Evolutionary conservation across 2,329 filamentous ascomycete genomes (phyloP).

Genomic region (Cladosporium sp.): DNA sequence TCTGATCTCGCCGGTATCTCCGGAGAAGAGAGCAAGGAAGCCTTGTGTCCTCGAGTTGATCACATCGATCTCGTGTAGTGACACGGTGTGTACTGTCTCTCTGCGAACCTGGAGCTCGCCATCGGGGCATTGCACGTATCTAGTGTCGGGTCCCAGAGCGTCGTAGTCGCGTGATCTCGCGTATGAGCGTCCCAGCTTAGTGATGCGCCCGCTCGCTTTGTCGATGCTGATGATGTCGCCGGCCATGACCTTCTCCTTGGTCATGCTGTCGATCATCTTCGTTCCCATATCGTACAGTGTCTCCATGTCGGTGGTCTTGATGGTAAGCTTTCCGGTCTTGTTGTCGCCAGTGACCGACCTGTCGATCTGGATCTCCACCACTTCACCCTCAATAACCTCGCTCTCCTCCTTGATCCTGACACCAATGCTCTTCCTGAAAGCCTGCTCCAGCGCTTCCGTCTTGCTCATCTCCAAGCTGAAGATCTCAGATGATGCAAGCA

Average conservation of each 20-base stretch:
- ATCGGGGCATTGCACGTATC: conserved; percentile 96
- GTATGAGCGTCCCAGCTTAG: conserved; percentile 92
- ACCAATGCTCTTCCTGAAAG: conserved; percentile 98
- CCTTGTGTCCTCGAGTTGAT: conserved; percentile 99
- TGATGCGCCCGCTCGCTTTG: conserved; percentile 97
- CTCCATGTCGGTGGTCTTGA: conserved; percentile 99
- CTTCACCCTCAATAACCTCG: conserved; percentile 98
- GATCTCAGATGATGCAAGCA: conserved; percentile 92
- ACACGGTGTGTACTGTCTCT: conserved; percentile 95
- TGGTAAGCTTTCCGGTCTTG: conserved; percentile 98
- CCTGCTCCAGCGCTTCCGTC: conserved; percentile 95
- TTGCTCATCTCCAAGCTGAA: conserved; percentile 99
- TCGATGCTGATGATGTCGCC: conserved; percentile 98
- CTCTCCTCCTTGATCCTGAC: conserved; percentile 98
- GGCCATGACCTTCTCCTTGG: conserved; percentile 97
- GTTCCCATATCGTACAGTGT: conserved; percentile 99
- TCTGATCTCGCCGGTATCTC: conserved; percentile 95
- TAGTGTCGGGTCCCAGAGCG: conserved; percentile 97
- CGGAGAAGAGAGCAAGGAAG: conserved; percentile 94
- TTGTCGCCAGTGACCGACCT: conserved; percentile 91
- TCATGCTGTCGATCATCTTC: conserved; percentile 99
- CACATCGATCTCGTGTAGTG: conserved; percentile 96
- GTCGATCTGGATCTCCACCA: conserved; percentile 98
- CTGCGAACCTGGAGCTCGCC: conserved; percentile 96
- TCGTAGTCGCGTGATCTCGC: conserved; percentile 96